Conservation (phyloP, 495 filamentous ascomycete genomes). For the Neurospora sp. region DNA sequence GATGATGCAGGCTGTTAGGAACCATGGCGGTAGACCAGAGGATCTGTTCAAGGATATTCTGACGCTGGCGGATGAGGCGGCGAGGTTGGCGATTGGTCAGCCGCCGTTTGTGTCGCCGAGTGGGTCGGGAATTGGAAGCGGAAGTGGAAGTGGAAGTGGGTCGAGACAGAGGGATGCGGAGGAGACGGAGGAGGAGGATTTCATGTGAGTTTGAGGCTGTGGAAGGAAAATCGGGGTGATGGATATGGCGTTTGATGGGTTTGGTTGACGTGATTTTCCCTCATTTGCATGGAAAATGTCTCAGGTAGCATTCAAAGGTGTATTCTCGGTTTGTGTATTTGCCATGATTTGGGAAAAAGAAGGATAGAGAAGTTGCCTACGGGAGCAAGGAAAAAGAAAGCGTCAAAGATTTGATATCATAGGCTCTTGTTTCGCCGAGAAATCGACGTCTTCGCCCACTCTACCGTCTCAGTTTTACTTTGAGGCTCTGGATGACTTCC, state of each 20-base stretch:
- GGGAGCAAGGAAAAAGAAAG: too few species aligned
- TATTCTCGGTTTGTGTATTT: not conserved
- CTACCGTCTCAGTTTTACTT: too few species aligned
- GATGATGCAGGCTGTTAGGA: not conserved
- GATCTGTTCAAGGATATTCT: constrained; percentile 34
- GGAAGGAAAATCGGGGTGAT: not conserved
- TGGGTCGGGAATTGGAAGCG: not conserved
- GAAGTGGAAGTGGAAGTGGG: not conserved
- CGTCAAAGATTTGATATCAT: too few species aligned
- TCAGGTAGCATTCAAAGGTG: not conserved
- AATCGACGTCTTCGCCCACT: too few species aligned
- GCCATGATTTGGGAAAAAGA: not conserved
- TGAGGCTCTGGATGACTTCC: too few species aligned
- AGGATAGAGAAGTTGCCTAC: too few species aligned
- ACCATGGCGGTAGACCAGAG: constrained; percentile 10
- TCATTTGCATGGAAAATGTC: not conserved
- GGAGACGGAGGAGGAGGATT: constrained; percentile 39
- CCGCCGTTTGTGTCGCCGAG: not conserved
- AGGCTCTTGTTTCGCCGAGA: too few species aligned
- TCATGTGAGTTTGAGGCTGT: constrained; percentile 18
- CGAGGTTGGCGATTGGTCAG: constrained; percentile 17
- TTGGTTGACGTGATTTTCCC: not conserved
- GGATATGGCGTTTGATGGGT: not conserved
- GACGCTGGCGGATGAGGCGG: constrained; percentile 29
- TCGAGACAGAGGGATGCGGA: constrained; percentile 20